These are phyloP conservation scores for Sphaerulina populicola DNA, from an alignment of 2,329 filamentous ascomycete species.

Conservation along the genomic window DNA sequence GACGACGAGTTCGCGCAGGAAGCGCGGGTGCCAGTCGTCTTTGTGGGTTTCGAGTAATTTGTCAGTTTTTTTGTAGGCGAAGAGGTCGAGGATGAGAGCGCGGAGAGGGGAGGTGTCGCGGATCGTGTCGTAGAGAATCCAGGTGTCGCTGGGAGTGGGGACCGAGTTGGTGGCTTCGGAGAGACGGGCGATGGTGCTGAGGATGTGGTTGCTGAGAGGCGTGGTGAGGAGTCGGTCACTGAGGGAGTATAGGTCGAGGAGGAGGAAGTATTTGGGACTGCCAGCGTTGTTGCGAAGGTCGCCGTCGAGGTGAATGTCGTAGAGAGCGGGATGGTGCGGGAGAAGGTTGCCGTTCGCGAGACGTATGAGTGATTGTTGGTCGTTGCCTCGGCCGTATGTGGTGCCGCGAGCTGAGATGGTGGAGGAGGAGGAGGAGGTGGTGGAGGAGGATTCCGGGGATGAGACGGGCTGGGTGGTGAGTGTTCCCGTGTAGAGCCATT, in stretches of 20 bases:
- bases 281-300: constrained; percentile 40
- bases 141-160: constrained; percentile 43
- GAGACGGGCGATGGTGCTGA: constrained; percentile 39
- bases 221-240: constrained; percentile 43
- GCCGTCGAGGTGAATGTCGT: constrained; percentile 27
- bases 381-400: constrained; percentile 6
- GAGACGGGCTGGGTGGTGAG: constrained; percentile 26
- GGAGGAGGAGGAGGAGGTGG: not conserved
- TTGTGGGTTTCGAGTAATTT: constrained; percentile 40
- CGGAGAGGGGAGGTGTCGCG: constrained; percentile 35
- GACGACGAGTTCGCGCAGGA: constrained; percentile 42
- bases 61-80: constrained; percentile 48
- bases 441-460: constrained; percentile 2
- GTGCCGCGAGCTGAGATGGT: not conserved
- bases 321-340: not conserved
- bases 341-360: constrained; percentile 1
- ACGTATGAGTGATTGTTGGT: constrained; percentile 5
- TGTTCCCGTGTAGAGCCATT: constrained; percentile 44
- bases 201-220: constrained; percentile 38
- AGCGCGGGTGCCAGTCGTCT: constrained; percentile 43
- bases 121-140: constrained; percentile 41
- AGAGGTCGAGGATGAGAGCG: constrained; percentile 42
- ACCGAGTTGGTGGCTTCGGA: constrained; percentile 44
- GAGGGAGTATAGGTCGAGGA: constrained; percentile 42
- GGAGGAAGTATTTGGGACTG: constrained; percentile 44